Conservation (phyloP, 2,329 filamentous ascomycete species). For the Colletotrichum spaethianum region DNA sequence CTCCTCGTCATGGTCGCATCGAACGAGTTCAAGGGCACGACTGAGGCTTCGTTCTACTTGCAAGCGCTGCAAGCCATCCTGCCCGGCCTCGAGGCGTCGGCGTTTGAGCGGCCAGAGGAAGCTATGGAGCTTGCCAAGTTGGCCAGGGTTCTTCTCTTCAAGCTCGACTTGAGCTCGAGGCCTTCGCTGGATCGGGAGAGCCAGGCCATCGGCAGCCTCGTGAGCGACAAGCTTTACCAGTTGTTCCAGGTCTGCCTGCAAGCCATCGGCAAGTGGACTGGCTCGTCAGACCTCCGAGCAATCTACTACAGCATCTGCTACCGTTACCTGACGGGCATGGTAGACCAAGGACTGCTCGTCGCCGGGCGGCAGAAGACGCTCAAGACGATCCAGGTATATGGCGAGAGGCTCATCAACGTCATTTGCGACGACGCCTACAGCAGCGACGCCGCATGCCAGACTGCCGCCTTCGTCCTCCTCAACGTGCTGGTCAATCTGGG, state of each 20-base stretch:
- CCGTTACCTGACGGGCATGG: constrained; percentile 82
- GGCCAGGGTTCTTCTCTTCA: constrained; percentile 79
- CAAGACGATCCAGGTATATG: constrained; percentile 77
- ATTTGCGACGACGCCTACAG: constrained; percentile 95
- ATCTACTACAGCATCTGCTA: constrained; percentile 94
- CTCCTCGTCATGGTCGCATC: constrained; percentile 86
- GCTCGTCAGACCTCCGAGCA: constrained; percentile 80
- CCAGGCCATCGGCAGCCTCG: constrained; percentile 74
- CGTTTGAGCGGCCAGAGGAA: constrained; percentile 77
- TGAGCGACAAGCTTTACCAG: constrained; percentile 91
- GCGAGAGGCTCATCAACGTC: constrained; percentile 85
- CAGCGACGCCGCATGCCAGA: constrained; percentile 84
- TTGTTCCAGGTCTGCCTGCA: constrained; percentile 90
- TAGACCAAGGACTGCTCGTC: constrained; percentile 64
- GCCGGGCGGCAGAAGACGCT: constrained; percentile 73
- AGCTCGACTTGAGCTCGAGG: constrained; percentile 71
- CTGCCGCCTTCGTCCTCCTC: constrained; percentile 89
- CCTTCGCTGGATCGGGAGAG: constrained; percentile 58
- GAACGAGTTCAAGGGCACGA: constrained; percentile 82
- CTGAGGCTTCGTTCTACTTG: constrained; percentile 83
- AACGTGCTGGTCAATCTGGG: constrained; percentile 82
- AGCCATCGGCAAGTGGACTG: constrained; percentile 81
- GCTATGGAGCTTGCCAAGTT: constrained; percentile 84
- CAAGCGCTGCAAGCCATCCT: constrained; percentile 90
- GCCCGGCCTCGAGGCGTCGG: constrained; percentile 86